Evolutionary conservation across 352 stramenopile genomes (phyloP).

Genomic region (Phytophthora capsici): DNA sequence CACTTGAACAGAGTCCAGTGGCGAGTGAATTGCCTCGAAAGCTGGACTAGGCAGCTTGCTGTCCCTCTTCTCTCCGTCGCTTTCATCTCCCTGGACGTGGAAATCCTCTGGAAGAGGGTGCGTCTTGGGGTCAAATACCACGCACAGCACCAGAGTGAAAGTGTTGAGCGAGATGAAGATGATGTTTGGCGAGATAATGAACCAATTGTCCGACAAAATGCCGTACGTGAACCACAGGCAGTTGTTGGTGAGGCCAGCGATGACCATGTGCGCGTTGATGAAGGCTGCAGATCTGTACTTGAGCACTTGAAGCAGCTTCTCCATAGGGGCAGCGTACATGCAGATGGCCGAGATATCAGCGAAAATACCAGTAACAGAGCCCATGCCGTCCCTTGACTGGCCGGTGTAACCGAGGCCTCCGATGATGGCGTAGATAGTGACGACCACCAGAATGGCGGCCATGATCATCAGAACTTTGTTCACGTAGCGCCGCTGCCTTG

Average conservation of each 20-base stretch:
- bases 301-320: conserved; percentile 34
- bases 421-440: conserved; percentile 40
- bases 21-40: conserved; percentile 36
- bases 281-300: conserved; percentile 30
- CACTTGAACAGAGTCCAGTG: conserved; percentile 29
- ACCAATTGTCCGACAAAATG: conserved; percentile 39
- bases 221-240: conserved; percentile 44
- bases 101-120: conserved; percentile 40
- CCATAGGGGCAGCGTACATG: conserved; percentile 33
- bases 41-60: conserved; percentile 26
- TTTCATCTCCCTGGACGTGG: conserved; percentile 11
- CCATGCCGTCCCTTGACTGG: conserved; percentile 26
- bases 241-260: conserved; percentile 32
- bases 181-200: conserved; percentile 40
- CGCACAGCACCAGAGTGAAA: conserved; percentile 28
- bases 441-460: conserved; percentile 17
- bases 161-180: conserved; percentile 40
- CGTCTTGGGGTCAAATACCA: conserved; percentile 38
- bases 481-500: conserved; percentile 33
- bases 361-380: conserved; percentile 32
- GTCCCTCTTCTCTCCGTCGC: conserved; percentile 19
- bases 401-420: conserved; percentile 30
- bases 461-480: conserved; percentile 21
- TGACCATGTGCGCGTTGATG: conserved; percentile 36
- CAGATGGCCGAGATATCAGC: conserved; percentile 32